Evolutionary conservation across 2,329 filamentous ascomycete genomes (phyloP).

Genomic region (Pseudogymnoascus sp.): DNA sequence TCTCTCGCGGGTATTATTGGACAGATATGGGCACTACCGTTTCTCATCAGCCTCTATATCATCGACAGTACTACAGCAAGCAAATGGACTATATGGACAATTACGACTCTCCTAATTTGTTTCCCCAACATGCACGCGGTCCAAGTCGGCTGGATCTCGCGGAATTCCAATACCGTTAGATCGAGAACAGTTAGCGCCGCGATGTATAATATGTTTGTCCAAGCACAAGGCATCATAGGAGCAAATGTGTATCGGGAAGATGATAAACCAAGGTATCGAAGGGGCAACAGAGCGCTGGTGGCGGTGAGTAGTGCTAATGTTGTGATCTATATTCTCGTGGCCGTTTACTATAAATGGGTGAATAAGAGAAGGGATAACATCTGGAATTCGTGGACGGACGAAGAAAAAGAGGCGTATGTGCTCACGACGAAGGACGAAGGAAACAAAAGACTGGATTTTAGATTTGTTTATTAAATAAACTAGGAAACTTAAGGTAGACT

Average conservation of each 20-base stretch:
- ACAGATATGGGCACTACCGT: conserved; percentile 54
- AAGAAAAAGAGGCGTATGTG: conserved; percentile 41
- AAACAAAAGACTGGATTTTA: conserved; percentile 33
- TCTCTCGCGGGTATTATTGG: conserved; percentile 40
- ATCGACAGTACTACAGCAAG: neutral
- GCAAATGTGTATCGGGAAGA: conserved; percentile 35
- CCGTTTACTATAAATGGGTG: conserved; percentile 39
- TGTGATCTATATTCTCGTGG: conserved; percentile 37
- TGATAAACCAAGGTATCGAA: conserved; percentile 44
- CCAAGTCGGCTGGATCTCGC: conserved; percentile 41
- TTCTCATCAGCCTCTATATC: conserved; percentile 42
- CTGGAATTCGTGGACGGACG: conserved; percentile 38
- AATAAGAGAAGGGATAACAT: conserved; percentile 35
- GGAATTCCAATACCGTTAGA: conserved; percentile 55
- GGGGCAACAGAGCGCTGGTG: conserved; percentile 49
- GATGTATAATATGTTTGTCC: conserved; percentile 52
- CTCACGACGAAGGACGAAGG: conserved; percentile 34
- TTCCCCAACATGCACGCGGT: conserved; percentile 40
- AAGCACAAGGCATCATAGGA: conserved; percentile 34
- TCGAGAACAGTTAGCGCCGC: conserved; percentile 55
- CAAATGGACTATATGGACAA: conserved; percentile 31
- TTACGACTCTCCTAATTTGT: conserved; percentile 36
- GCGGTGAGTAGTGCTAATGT: conserved; percentile 40
- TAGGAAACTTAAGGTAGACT: too few species aligned
- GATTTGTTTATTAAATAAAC: conserved; percentile 24